Evolutionary conservation across 176 grass and related monocot species (phyloP).

Genomic region (Eleusine coracana): DNA sequence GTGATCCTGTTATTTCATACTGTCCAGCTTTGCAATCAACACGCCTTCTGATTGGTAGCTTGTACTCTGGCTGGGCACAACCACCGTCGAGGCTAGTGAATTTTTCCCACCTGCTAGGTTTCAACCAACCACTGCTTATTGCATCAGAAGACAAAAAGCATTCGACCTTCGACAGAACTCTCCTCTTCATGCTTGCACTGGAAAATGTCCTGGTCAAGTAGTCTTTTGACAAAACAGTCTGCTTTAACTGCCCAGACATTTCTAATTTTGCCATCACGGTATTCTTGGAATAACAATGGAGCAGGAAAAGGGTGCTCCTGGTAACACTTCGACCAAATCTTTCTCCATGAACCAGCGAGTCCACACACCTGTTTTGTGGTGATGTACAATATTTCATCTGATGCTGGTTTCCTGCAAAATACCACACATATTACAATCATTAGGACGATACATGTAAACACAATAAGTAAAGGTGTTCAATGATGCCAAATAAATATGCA

Average conservation of each 20-base stretch:
- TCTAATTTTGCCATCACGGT: neutral
- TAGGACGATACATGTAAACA: neutral
- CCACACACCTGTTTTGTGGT: conserved; percentile 35
- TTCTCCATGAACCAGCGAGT: conserved; percentile 22
- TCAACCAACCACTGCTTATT: conserved; percentile 51
- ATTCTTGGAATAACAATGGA: conserved; percentile 36
- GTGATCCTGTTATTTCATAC: conserved; percentile 65
- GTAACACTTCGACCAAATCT: conserved; percentile 40
- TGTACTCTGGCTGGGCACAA: conserved; percentile 42
- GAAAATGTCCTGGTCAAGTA: conserved; percentile 1
- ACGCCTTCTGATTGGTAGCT: conserved; percentile 40
- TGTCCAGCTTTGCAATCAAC: conserved; percentile 70
- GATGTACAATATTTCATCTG: conserved; percentile 43
- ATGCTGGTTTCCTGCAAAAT: conserved; percentile 57
- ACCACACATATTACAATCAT: neutral
- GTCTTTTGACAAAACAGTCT: conserved; percentile 20
- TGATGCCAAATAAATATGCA: neutral
- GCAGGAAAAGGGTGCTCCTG: conserved; percentile 41
- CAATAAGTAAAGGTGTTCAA: neutral
- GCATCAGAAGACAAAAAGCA: conserved; percentile 57
- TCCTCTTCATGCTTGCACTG: conserved; percentile 45
- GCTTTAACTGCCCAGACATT: conserved; percentile 26
- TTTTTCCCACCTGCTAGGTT: conserved; percentile 54
- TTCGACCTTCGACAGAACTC: conserved; percentile 37
- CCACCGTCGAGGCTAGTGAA: conserved; percentile 23